Conservation (phyloP, 176 grass and related monocot species). For the Phoenix roebelenii region DNA sequence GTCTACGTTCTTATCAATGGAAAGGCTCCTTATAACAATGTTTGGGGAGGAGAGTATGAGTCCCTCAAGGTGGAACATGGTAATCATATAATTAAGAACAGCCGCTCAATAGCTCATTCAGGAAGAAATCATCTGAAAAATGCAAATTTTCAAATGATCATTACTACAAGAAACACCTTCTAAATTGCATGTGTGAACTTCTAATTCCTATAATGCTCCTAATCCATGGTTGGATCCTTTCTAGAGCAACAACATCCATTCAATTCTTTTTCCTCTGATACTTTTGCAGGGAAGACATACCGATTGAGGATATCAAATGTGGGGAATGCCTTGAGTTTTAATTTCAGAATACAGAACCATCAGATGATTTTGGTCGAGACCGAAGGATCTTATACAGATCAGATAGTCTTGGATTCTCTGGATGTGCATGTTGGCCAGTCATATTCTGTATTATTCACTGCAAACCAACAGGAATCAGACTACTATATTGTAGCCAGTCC, state of each 20-base stretch:
- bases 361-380: conserved; percentile 8
- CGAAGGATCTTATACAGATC: conserved; percentile 10
- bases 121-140: not conserved
- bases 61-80: conserved; percentile 1
- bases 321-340: conserved; percentile 1
- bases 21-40: conserved; percentile 2
- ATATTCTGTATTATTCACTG: conserved; percentile 7
- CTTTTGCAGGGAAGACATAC: conserved; percentile 1
- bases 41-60: conserved; percentile 7
- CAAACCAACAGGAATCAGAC: conserved; percentile 5
- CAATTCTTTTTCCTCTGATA: not conserved
- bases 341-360: conserved; percentile 10
- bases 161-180: not conserved
- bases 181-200: not conserved
- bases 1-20: conserved; percentile 8
- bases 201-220: not conserved
- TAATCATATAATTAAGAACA: not conserved
- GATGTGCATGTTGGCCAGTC: conserved; percentile 9
- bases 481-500: conserved; percentile 11
- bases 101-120: not conserved
- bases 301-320: conserved; percentile 5
- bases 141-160: not conserved
- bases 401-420: conserved; percentile 3
- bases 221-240: not conserved
- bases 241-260: not conserved